These are phyloP conservation scores for Diaporthe ampelina DNA, from an alignment of 2,329 filamentous ascomycete species.

Conservation along the genomic window DNA sequence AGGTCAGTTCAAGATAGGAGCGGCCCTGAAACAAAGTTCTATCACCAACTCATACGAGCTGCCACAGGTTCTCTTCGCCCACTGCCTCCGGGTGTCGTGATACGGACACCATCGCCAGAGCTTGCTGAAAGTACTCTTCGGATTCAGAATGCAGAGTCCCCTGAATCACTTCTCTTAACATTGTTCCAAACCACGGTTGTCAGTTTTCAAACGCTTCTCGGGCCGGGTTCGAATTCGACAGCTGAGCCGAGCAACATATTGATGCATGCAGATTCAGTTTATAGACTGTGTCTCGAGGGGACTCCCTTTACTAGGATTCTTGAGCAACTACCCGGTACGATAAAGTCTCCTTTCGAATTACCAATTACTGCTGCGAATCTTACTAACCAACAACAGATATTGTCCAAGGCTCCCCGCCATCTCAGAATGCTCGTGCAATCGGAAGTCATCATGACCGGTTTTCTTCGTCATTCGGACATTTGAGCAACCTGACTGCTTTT, in stretches of 20 bases:
- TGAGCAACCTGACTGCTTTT: fast-evolving
- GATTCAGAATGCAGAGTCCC: fast-evolving
- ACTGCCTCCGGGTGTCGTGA: background rate
- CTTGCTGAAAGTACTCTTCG: background rate
- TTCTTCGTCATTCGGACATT: background rate
- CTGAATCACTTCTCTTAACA: background rate
- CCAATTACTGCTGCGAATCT: too few relatives aligned
- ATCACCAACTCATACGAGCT: too few relatives aligned
- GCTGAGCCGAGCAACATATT: fast-evolving
- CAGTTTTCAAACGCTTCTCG: background rate
- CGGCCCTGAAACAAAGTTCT: too few relatives aligned
- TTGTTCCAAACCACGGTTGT: background rate
- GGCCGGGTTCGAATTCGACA: background rate
- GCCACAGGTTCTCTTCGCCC: background rate
- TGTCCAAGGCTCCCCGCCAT: too few relatives aligned
- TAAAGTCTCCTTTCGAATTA: too few relatives aligned
- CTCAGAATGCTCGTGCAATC: too few relatives aligned
- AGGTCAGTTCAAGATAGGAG: too few relatives aligned
- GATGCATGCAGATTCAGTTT: background rate
- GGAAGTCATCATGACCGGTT: background rate
- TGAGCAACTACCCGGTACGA: background rate
- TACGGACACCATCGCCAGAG: conserved; percentile 28
- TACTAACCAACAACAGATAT: too few relatives aligned
- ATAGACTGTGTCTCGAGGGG: background rate
- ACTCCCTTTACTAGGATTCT: background rate